Evolutionary conservation across 2,329 filamentous ascomycete species (phyloP), one percentile per base, ranked within the genome.

Genomic region (Coniochaeta sp.): DNA sequence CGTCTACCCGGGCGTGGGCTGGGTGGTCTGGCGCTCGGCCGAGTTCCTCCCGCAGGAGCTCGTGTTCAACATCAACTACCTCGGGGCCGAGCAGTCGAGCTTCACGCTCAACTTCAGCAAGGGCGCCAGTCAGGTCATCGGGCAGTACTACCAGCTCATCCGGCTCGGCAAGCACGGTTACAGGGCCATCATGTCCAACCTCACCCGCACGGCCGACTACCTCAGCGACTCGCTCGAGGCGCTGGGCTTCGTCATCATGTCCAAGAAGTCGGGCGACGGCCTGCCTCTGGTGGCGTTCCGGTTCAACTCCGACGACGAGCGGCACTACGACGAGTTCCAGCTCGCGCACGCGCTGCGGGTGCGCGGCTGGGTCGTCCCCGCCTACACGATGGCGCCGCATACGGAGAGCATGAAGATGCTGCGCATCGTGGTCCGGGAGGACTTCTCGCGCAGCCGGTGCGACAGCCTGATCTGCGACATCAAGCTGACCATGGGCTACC

Each of bases 1-100:
- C 22, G 80, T 96, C 57, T 96, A 97, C 72, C 93, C 93, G 0
- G 93, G 93, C 73, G 90, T 98, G 16, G 93, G 93, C 61, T 98
- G 93, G 93, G 87, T 93, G 12, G 81, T 97, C 65, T 97, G 93
- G 92, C 86, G 93, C 55, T 84, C 86, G 42, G 84, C 90, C 57
- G 88, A 95, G 73, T 95, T 82, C 75, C 83, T 96, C 2, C 93
- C 93, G 8, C 83, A 93, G 71, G 93, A 97, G 70, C 87, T 97
- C 24, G 91, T 98, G 68, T 98, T 98, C 85, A 97, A 96, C 82
- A 97, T 98, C 83, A 97, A 97, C 82, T 98, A 98, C 77, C 88
- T 97, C 6, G 93, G 93, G 57, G 93, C 93, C 12, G 91, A 97
- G 71, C 93, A 98, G 73, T 89, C 92, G 2, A 96, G 91, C 3